Percentiles rank a stretch among this genome's conserved stretches.
phyloP scores from a whole-genome alignment of 2,329 filamentous ascomycete genomes.

The Xylaria sp. region DNA sequence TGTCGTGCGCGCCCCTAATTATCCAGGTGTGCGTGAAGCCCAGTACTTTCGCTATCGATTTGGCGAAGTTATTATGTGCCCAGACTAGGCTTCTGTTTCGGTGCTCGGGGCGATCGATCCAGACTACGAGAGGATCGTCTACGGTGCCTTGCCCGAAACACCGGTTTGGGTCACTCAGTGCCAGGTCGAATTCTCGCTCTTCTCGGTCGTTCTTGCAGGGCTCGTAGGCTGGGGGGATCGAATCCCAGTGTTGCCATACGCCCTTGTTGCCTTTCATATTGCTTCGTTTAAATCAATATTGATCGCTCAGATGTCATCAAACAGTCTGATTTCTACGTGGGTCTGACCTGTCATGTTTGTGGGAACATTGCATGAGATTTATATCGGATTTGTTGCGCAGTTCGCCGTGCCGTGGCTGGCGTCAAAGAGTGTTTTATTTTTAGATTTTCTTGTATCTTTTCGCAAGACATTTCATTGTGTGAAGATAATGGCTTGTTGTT shows the following conservation, averaged over 20 bases:
- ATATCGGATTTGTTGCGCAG: background rate
- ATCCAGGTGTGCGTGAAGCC: slow-evolving; percentile 33
- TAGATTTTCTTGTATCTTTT: background rate
- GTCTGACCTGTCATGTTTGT: too few relatives aligned
- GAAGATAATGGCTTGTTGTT: slow-evolving; percentile 10
- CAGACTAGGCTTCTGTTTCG: slow-evolving; percentile 21
- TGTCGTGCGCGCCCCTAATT: slow-evolving; percentile 12
- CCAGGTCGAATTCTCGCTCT: slow-evolving; percentile 26
- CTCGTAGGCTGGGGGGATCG: slow-evolving; percentile 27
- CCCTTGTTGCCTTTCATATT: slow-evolving; percentile 11
- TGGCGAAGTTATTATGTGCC: slow-evolving; percentile 36
- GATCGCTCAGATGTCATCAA: background rate
- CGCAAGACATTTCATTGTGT: background rate
- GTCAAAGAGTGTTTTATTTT: background rate
- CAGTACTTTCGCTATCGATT: slow-evolving; percentile 32
- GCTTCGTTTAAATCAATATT: background rate
- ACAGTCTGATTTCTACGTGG: too few relatives aligned
- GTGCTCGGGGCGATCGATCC: slow-evolving; percentile 9
- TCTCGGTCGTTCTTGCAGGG: slow-evolving; percentile 25
- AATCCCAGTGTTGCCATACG: slow-evolving; percentile 19
- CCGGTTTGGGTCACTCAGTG: slow-evolving; percentile 28
- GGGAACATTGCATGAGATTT: background rate
- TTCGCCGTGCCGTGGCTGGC: background rate
- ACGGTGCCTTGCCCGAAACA: slow-evolving; percentile 25
- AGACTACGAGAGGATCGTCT: slow-evolving; percentile 31